Conservation (phyloP, 1,284 basidiomycete genomes). For the Bondarzewia mesenterica region DNA sequence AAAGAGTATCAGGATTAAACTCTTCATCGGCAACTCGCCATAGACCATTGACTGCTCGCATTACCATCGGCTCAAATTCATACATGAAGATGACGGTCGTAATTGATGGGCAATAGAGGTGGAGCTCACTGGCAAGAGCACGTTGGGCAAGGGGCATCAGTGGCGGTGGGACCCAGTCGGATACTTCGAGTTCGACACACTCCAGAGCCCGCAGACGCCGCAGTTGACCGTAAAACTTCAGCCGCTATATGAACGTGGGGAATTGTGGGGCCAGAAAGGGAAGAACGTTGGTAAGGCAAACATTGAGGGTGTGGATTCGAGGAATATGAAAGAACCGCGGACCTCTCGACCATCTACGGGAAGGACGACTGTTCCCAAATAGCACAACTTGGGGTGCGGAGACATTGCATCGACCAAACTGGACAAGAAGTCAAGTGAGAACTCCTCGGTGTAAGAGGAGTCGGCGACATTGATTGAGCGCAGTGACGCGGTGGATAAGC, state of each 20-base stretch:
- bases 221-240: constrained; percentile 51
- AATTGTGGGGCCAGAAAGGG: constrained; percentile 2
- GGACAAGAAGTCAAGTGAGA: constrained; percentile 42
- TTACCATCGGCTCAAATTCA: constrained; percentile 48
- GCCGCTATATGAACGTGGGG: constrained; percentile 31
- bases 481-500: constrained; percentile 32
- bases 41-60: constrained; percentile 33
- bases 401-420: constrained; percentile 27
- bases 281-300: constrained; percentile 7
- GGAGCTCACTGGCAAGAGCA: constrained; percentile 48
- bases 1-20: constrained; percentile 35
- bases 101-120: constrained; percentile 47
- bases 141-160: constrained; percentile 40
- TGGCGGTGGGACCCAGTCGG: constrained; percentile 54
- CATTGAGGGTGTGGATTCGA: constrained; percentile 10
- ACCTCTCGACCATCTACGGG: constrained; percentile 41
- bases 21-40: constrained; percentile 33
- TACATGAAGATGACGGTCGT: constrained; percentile 46
- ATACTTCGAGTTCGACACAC: constrained; percentile 54
- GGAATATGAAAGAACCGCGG: not conserved
- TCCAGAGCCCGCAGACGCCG: constrained; percentile 40
- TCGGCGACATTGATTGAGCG: constrained; percentile 53
- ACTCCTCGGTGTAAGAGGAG: constrained; percentile 42
- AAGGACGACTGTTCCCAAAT: constrained; percentile 54
- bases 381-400: constrained; percentile 36